Percentiles rank a stretch among this genome's conserved stretches.
Conservation (phyloP, 2,329 filamentous ascomycete genomes). For the Davidsoniella australis region DNA sequence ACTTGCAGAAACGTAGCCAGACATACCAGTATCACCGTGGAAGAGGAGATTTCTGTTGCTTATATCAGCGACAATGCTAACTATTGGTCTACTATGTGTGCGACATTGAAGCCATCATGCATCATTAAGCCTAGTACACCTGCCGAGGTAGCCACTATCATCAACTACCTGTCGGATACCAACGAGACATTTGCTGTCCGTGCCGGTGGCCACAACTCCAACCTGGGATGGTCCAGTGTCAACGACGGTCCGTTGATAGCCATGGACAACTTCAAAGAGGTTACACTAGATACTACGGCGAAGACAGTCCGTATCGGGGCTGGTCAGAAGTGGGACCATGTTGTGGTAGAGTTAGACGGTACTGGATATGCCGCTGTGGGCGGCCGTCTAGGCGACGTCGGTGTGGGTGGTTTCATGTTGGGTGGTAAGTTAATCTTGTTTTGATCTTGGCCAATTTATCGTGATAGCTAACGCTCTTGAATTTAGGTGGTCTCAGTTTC, state of each 20-base stretch:
- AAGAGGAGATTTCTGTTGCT: background rate
- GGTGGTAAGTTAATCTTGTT: slow-evolving; percentile 15
- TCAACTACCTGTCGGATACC: slow-evolving; percentile 12
- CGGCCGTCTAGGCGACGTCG: slow-evolving; percentile 23
- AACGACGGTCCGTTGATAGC: slow-evolving; percentile 16
- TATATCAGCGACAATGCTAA: slow-evolving; percentile 12
- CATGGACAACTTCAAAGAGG: slow-evolving; percentile 16
- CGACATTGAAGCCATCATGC: slow-evolving; percentile 15
- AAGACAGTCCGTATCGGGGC: slow-evolving; percentile 25
- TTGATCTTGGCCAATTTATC: background rate
- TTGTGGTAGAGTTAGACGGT: slow-evolving; percentile 16
- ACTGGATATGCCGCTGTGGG: slow-evolving; percentile 25
- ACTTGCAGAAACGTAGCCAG: background rate
- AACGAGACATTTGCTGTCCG: slow-evolving; percentile 24
- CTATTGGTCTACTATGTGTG: slow-evolving; percentile 21
- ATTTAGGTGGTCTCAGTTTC: slow-evolving; percentile 13
- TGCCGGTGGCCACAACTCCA: slow-evolving; percentile 20
- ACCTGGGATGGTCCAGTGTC: slow-evolving; percentile 17
- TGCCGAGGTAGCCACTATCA: slow-evolving; percentile 14
- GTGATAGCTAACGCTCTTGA: background rate
- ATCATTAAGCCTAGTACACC: slow-evolving; percentile 17
- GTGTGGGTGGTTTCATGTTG: slow-evolving; percentile 18
- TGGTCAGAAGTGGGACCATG: slow-evolving; percentile 26
- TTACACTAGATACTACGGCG: slow-evolving; percentile 14
- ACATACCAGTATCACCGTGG: background rate